Percentiles rank a stretch among this genome's conserved stretches.
Evolutionary conservation across 2,329 filamentous ascomycete genomes (phyloP).

Genomic region (Alternaria gaisen): DNA sequence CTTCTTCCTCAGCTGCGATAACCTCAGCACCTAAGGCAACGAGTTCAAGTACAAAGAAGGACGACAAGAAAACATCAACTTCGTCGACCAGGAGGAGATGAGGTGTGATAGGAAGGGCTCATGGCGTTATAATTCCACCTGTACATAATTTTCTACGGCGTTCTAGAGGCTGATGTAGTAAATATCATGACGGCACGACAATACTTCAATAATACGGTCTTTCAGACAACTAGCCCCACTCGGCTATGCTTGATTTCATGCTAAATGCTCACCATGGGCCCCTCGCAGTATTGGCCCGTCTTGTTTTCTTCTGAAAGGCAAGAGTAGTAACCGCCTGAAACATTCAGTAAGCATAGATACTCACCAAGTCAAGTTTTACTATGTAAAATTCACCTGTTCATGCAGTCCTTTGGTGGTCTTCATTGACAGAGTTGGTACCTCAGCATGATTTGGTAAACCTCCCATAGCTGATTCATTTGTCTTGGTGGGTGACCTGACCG

Average conservation of each 20-base stretch:
- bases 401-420: too few species aligned
- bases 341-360: too few species aligned
- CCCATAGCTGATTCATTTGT: too few species aligned
- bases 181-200: slow-evolving; percentile 4
- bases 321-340: too few species aligned
- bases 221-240: not conserved
- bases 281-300: too few species aligned
- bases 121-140: not conserved
- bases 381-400: too few species aligned
- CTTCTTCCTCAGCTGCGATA: not conserved
- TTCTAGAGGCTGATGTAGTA: not conserved
- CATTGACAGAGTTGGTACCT: too few species aligned
- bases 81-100: slow-evolving; percentile 14
- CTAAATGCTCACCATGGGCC: not conserved
- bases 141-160: not conserved
- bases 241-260: not conserved
- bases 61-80: slow-evolving; percentile 11
- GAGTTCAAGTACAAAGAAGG: slow-evolving; percentile 12
- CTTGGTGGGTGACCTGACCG: too few species aligned
- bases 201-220: not conserved
- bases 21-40: slow-evolving; percentile 12
- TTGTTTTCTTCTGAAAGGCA: too few species aligned
- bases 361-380: too few species aligned
- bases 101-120: not conserved
- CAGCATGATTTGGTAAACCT: too few species aligned